Base-by-base conservation (phyloP, 1,284 basidiomycete genomes). In the Blastosporella zonata region DNA sequence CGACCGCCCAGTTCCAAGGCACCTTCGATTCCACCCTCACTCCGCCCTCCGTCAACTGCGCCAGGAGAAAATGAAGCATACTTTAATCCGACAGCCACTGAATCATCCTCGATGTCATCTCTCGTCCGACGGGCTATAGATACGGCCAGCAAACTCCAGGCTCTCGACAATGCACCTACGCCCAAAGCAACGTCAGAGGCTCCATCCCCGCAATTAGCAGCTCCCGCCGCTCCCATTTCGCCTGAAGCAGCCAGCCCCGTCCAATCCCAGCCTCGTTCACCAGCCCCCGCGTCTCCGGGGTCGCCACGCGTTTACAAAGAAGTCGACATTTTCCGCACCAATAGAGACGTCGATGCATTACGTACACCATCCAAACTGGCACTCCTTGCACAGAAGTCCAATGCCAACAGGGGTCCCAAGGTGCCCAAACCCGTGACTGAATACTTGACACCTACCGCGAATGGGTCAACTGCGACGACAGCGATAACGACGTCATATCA, bases 401-500 rank as follows among this genome's bases (percentile, higher is more conserved):
- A 67, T 37, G 75, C 80, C n/a, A 79, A 78, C 28, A 63, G 66
- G 34, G 59, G 64, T 4, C 61, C 69, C 42, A 67, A 68, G 47
- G 58, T 71, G 27, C 70, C 61, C 6, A 69, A 68, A 51, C 65
- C 72, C 5, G 68, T 69, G 35, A 89, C 87, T 2, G 79, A 88
- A 59, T 87, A 83, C 61, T 65, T 89, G 6, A 84, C 78, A 10
- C 87, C 86, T 0, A 84, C 84, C 35, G 84, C 84, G 6, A 90
- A 89, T 59, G 84, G 85, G 0, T 67, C 83, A 1, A 82, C 83
- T 12, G 86, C 81, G 10, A 89, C 86, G 0, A 89, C 87, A 10
- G 86, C 86, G 1, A 90, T 89, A 58, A 89, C 86, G 0, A 90
- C 87, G 1, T 81, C 84, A 0, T 88, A 87, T 55, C 82, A 83